These are phyloP conservation scores for Suhomyces coccinellae DNA, from an alignment of 1,139 yeast genomes.

Conservation along the genomic window DNA sequence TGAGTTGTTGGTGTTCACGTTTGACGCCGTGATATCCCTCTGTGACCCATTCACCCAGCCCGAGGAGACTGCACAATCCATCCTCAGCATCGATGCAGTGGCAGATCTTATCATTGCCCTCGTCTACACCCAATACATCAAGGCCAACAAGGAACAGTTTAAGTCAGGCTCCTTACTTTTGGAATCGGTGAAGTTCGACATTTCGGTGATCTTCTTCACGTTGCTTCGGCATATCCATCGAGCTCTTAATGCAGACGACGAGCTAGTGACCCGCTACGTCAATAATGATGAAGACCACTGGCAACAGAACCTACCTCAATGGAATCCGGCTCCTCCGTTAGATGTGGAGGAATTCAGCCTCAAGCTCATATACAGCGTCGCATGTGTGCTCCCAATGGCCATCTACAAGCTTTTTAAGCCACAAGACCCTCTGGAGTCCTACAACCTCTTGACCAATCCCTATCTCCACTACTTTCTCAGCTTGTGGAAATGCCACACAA, in stretches of 20 bases:
- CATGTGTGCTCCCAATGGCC: constrained; percentile 50
- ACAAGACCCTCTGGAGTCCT: constrained; percentile 18
- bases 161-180: constrained; percentile 14
- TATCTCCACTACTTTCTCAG: constrained; percentile 56
- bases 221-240: constrained; percentile 44
- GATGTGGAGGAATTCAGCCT: constrained; percentile 30
- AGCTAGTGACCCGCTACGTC: constrained; percentile 42
- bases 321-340: constrained; percentile 54
- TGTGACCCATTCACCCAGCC: constrained; percentile 74
- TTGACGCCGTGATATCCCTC: constrained; percentile 41
- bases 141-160: constrained; percentile 1
- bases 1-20: constrained; percentile 21
- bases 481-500: constrained; percentile 66
- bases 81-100: constrained; percentile 55
- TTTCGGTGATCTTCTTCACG: constrained; percentile 38
- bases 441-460: constrained; percentile 55
- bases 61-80: constrained; percentile 51
- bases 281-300: constrained; percentile 46
- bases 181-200: constrained; percentile 37
- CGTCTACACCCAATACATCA: constrained; percentile 20
- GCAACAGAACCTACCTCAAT: constrained; percentile 41
- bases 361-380: constrained; percentile 52
- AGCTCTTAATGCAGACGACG: constrained; percentile 49
- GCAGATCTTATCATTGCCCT: constrained; percentile 54
- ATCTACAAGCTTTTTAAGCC: constrained; percentile 51